Conservation (phyloP, 768 basidiomycete genomes). For the Sistotremastrum niveocremeum region DNA sequence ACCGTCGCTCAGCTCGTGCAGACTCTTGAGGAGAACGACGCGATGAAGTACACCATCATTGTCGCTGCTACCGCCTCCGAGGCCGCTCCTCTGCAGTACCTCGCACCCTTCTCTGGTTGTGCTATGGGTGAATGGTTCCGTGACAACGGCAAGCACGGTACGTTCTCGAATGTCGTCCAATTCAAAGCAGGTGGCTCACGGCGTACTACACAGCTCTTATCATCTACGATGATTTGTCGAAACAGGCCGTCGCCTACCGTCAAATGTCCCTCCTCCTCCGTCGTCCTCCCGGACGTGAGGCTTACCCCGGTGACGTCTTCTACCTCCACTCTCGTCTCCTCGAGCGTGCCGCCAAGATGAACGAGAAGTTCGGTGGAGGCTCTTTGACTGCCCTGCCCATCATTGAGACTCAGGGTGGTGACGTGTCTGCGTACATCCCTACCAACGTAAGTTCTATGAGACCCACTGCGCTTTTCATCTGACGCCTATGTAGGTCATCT, state of each 20-base stretch:
- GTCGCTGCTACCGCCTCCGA: constrained; percentile 99
- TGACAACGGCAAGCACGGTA: constrained; percentile 99
- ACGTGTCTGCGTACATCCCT: constrained; percentile 99
- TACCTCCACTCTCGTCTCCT: constrained; percentile 99
- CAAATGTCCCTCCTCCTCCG: constrained; percentile 99
- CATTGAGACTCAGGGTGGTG: constrained; percentile 99
- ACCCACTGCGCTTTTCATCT: too few species aligned
- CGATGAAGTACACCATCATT: constrained; percentile 99
- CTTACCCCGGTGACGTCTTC: constrained; percentile 99
- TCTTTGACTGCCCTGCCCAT: constrained; percentile 98
- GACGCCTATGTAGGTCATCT: constrained; percentile 63
- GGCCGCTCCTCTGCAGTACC: constrained; percentile 97
- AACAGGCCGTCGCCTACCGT: constrained; percentile 99
- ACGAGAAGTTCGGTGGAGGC: constrained; percentile 96
- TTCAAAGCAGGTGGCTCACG: not conserved
- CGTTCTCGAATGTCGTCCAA: constrained; percentile 14
- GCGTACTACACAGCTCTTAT: constrained; percentile 54
- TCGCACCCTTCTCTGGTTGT: constrained; percentile 99
- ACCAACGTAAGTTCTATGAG: constrained; percentile 49
- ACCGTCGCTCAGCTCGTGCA: constrained; percentile 99
- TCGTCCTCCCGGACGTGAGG: constrained; percentile 99
- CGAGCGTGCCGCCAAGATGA: constrained; percentile 99
- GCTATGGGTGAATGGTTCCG: constrained; percentile 99
- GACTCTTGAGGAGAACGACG: constrained; percentile 99
- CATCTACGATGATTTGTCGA: constrained; percentile 99